phyloP scores from a whole-genome alignment of 2,329 filamentous ascomycete species.

The Neodidymelliopsis sp. region DNA sequence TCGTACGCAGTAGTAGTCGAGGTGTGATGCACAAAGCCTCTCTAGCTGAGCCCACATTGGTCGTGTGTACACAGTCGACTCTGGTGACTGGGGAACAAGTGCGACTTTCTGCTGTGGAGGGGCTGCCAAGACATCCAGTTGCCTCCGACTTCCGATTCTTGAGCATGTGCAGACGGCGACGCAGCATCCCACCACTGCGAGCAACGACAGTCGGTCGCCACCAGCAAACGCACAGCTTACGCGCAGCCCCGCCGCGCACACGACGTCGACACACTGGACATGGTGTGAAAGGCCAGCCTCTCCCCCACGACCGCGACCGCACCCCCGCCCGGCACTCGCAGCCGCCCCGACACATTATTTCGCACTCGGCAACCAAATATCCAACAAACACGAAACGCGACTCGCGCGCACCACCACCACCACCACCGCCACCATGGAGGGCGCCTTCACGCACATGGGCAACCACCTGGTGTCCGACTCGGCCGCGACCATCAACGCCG shows the following conservation, averaged over 20 bases:
- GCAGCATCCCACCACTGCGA: slow-evolving; percentile 19
- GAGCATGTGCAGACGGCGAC: slow-evolving; percentile 9
- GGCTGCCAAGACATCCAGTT: slow-evolving; percentile 2
- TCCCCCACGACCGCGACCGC: slow-evolving; percentile 12
- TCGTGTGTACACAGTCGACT: background rate
- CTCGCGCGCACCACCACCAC: slow-evolving; percentile 14
- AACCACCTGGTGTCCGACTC: slow-evolving; percentile 88
- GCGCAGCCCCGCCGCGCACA: slow-evolving; percentile 31
- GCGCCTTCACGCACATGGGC: slow-evolving; percentile 85
- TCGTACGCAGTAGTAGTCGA: too few relatives aligned
- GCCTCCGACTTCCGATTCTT: slow-evolving; percentile 14
- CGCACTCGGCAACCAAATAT: slow-evolving; percentile 18
- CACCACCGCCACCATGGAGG: slow-evolving; percentile 69
- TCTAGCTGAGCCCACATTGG: background rate
- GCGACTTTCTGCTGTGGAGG: slow-evolving; percentile 3
- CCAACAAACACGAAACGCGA: slow-evolving; percentile 13
- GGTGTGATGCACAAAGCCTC: too few relatives aligned
- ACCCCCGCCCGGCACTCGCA: slow-evolving; percentile 11
- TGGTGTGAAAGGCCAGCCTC: slow-evolving; percentile 32
- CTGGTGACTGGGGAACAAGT: too few relatives aligned
- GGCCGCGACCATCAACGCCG: slow-evolving; percentile 85
- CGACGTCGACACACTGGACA: slow-evolving; percentile 23
- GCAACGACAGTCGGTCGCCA: slow-evolving; percentile 29
- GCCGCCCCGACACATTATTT: slow-evolving; percentile 15
- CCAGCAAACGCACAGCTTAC: slow-evolving; percentile 17